Base-by-base conservation (phyloP, 1,284 basidiomycete species). In the Ustilago vetiveriae region DNA sequence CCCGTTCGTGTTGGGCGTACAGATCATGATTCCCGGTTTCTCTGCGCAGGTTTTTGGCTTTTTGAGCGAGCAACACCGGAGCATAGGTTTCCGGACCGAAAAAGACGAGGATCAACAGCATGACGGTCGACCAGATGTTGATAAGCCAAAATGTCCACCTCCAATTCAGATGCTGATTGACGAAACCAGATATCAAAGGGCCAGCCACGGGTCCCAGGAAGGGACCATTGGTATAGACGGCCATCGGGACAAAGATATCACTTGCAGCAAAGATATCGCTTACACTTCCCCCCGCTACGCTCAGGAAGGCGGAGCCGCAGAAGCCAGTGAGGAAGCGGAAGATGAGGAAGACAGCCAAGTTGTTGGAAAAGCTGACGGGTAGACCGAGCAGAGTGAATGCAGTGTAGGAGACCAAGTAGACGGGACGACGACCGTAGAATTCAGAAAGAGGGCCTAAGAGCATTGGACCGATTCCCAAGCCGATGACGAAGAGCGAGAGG, bases 401-500 rank as follows among this genome's bases (percentile, higher is more conserved):
- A 2, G 60, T 51, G 23, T 70, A 74, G n/a, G 73, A 69, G 36
- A 71, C 33, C 19, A 78, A 45, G 35, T 78, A 78, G 37, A 79
- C 57, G 11, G 69, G 72, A 32, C 65, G 35, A 4, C 74, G 41
- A 3, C 89, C 89, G 66, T 87, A 85, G 23, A 88, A 84, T 70
- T 88, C 86, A 37, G 84, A 85, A 6, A 86, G 69, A 0, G 88
- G 88, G 0, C 87, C 88, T 4, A 88, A 85, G 3, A 75, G 40
- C 56, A 75, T 57, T 5, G 75, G 75, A 1, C 75, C 75, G n/a
- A 77, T 50, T 4, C 73, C 75, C 1, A 77, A 55, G 1, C 88
- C 88, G 17, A 81, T 67, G 17, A 86, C 85, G 47, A 88, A 93
- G 6, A 92, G 77, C 53, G 88, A 89, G 35, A 92, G 85, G 3